These are phyloP conservation scores for Erysimum cheiranthoides DNA, from an alignment of 345 rosid genomes.

Conservation along the genomic window DNA sequence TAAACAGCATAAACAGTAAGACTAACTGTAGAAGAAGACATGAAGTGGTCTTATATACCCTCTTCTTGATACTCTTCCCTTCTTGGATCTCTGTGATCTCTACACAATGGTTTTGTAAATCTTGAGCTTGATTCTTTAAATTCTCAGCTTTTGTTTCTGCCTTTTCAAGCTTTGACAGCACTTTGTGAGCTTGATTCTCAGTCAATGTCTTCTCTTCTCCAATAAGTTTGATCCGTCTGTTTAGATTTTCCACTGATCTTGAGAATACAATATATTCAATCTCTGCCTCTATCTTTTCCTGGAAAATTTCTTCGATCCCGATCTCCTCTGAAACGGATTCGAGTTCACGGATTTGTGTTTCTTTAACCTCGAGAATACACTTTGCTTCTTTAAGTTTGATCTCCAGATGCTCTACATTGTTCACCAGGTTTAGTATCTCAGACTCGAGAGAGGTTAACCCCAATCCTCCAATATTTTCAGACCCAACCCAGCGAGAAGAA, in stretches of 20 bases:
- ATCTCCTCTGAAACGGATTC: constrained; percentile 56
- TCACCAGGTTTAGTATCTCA: constrained; percentile 53
- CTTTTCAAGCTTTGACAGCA: constrained; percentile 52
- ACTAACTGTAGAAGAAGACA: constrained; percentile 65
- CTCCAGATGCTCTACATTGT: constrained; percentile 58
- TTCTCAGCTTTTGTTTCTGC: constrained; percentile 57
- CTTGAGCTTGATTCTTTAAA: constrained; percentile 58
- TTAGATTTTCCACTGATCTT: constrained; percentile 53
- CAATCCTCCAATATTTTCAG: constrained; percentile 42
- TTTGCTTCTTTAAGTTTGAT: constrained; percentile 58
- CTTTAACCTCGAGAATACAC: constrained; percentile 53
- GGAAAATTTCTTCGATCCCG: constrained; percentile 64
- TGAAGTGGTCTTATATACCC: constrained; percentile 52
- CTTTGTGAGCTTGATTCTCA: constrained; percentile 50
- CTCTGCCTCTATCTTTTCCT: constrained; percentile 83
- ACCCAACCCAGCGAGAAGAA: constrained; percentile 48
- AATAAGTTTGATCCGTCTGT: constrained; percentile 40
- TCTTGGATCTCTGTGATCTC: constrained; percentile 57
- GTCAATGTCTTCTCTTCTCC: constrained; percentile 56
- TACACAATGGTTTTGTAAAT: constrained; percentile 54
- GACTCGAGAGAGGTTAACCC: constrained; percentile 50
- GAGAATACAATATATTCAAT: constrained; percentile 62
- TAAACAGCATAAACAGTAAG: constrained; percentile 57
- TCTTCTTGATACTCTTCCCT: constrained; percentile 57
- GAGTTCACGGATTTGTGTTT: constrained; percentile 58